Evolutionary conservation across 2,329 filamentous ascomycete species (phyloP), one percentile per base, ranked within the genome.

Genomic region (Catunica adiposa): DNA sequence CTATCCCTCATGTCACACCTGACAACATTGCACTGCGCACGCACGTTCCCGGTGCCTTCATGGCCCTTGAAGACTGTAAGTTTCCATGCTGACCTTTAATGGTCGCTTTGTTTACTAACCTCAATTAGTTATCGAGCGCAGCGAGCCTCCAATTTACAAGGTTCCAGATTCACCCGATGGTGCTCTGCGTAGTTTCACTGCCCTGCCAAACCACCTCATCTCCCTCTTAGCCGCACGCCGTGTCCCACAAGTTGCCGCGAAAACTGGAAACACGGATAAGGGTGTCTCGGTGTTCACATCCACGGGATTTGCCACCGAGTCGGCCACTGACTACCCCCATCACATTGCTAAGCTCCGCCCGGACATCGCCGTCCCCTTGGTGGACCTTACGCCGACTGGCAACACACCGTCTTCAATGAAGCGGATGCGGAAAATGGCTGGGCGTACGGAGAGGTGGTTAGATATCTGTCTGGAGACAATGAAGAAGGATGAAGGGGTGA

Each of bases 61-160:
- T 92, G 63, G 86, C 84, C 0, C 71, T 97, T 26, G 92, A 98
- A 73, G 92, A 98, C 68, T 97, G 92, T 96, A 75, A 69, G 85
- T 53, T 8, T 26, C 38, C 29, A 11, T 34, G 29, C 5, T 34
- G 11, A 34, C 29, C 11, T 5, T 34, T 11, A 11, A 34, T 34
- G 29, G 5, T n/a, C n/a, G n/a, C 29, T 34, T 11, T 34, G 11
- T 34, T 34, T 9, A 34, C 25, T 40, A 37, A 38, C 34, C 53
- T 54, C 47, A 55, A 34, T 47, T 53, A 81, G 78, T 82, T 64
- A 69, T 81, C 60, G 78, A 82, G 63, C 72, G 68, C 59, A 68
- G 68, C 56, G 64, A 70, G 17, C 76, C 78, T 3, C 73, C 78
- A 25, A 69, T 80, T 50, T 72, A 72, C 59, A 68, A 70, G 37